These are phyloP conservation scores for Leccinum subfulvum DNA, from an alignment of 1,284 basidiomycete species.

Conservation along the genomic window DNA sequence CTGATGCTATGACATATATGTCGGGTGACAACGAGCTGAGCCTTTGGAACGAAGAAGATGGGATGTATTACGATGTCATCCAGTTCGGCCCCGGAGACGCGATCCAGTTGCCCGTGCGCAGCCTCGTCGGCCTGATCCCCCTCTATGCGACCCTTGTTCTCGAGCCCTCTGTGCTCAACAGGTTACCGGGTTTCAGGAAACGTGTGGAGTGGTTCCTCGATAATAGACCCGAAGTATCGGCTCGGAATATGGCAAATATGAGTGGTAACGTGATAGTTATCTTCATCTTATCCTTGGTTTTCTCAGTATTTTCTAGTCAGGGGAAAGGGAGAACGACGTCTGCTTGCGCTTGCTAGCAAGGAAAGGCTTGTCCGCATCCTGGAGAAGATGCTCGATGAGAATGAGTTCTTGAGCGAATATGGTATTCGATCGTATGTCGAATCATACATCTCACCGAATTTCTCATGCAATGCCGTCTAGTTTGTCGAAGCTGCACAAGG, in stretches of 20 bases:
- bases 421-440: slow-evolving; percentile 82
- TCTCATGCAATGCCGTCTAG: slow-evolving; percentile 38
- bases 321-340: slow-evolving; percentile 83
- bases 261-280: slow-evolving; percentile 51
- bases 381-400: slow-evolving; percentile 95
- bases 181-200: slow-evolving; percentile 97
- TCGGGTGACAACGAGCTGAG: slow-evolving; percentile 74
- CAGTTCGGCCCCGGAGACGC: slow-evolving; percentile 82
- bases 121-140: slow-evolving; percentile 93
- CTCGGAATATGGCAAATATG: slow-evolving; percentile 96
- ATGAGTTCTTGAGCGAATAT: slow-evolving; percentile 93
- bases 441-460: neutral
- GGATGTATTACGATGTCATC: slow-evolving; percentile 98
- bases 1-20: slow-evolving; percentile 96
- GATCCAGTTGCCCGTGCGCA: slow-evolving; percentile 90
- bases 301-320: slow-evolving; percentile 43
- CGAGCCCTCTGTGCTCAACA: slow-evolving; percentile 85
- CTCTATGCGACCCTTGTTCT: slow-evolving; percentile 93
- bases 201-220: slow-evolving; percentile 98
- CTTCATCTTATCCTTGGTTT: neutral
- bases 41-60: slow-evolving; percentile 95
- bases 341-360: slow-evolving; percentile 90
- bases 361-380: slow-evolving; percentile 87
- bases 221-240: slow-evolving; percentile 83
- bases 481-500: slow-evolving; percentile 85